These are phyloP conservation scores for Fusarium sororula DNA, from an alignment of 2,329 filamentous ascomycete species.

Conservation along the genomic window DNA sequence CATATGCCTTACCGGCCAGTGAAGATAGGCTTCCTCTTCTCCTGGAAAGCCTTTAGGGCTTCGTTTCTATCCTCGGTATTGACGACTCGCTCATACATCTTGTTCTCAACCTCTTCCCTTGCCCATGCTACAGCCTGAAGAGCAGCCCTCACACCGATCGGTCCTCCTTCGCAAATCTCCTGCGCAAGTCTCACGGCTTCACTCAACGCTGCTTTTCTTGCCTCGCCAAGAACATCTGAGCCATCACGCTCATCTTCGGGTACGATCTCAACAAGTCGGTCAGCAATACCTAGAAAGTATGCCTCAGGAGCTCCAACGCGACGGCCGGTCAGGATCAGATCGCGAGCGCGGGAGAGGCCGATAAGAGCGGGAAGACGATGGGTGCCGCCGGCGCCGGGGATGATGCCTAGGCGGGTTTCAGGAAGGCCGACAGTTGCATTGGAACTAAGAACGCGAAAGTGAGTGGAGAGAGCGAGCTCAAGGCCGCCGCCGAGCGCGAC, in stretches of 20 bases:
- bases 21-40: conserved; percentile 69
- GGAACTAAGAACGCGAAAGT: conserved; percentile 87
- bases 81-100: conserved; percentile 85
- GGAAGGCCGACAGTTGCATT: conserved; percentile 83
- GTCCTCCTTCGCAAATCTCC: conserved; percentile 90
- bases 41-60: conserved; percentile 83
- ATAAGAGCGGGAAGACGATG: conserved; percentile 86
- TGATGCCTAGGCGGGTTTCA: conserved; percentile 91
- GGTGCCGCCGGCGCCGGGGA: conserved; percentile 93
- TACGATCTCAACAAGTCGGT: conserved; percentile 85
- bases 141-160: conserved; percentile 81
- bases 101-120: conserved; percentile 81
- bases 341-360: conserved; percentile 82
- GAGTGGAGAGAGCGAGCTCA: conserved; percentile 88
- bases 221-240: conserved; percentile 60
- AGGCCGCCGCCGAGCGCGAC: conserved; percentile 91
- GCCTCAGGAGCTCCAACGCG: conserved; percentile 84
- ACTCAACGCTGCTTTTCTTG: conserved; percentile 73
- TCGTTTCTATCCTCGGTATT: conserved; percentile 87
- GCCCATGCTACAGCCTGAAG: conserved; percentile 80
- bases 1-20: conserved; percentile 56
- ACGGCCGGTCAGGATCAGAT: conserved; percentile 91
- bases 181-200: conserved; percentile 81
- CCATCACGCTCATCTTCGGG: conserved; percentile 60
- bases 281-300: conserved; percentile 89